Evolutionary conservation across 2,329 filamentous ascomycete genomes (phyloP).

Genomic region (Penicillium hordei): DNA sequence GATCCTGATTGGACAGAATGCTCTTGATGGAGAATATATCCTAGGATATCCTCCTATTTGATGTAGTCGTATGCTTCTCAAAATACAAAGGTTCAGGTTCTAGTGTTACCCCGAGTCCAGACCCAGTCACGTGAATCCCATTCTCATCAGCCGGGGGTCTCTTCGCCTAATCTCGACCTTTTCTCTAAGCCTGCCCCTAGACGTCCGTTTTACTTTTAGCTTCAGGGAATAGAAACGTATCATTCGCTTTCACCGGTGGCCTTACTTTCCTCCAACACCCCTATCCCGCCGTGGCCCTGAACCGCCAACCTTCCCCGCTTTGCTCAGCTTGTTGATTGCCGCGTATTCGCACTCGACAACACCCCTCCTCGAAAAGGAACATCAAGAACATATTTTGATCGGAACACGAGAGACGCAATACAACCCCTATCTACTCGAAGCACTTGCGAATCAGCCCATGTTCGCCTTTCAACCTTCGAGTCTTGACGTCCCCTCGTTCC

Average conservation of each 20-base stretch:
- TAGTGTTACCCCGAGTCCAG: conserved; percentile 14
- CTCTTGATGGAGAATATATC: background rate
- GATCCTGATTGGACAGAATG: background rate
- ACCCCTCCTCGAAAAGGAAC: conserved; percentile 10
- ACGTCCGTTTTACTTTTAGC: background rate
- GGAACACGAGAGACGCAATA: background rate
- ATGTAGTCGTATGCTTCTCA: background rate
- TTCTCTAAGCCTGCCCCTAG: background rate
- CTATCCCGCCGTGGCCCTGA: background rate
- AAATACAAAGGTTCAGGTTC: background rate
- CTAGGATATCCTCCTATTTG: too few relatives aligned
- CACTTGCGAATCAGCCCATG: background rate
- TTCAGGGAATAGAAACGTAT: background rate
- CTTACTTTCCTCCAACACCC: background rate
- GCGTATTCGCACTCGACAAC: background rate
- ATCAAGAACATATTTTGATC: background rate
- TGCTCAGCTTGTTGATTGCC: conserved; percentile 10
- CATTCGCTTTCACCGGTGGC: background rate
- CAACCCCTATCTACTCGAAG: background rate
- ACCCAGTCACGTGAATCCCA: conserved; percentile 22
- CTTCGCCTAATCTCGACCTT: conserved; percentile 7
- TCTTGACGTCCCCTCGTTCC: background rate
- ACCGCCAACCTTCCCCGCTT: conserved; percentile 7
- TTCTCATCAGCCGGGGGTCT: conserved; percentile 15
- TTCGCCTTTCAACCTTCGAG: conserved; percentile 2